A percentile compares a stretch with the other conserved stretches of the same genome.
Conservation (phyloP, 805 yeast genomes). For the Jamesozyma jinghongensis region DNA sequence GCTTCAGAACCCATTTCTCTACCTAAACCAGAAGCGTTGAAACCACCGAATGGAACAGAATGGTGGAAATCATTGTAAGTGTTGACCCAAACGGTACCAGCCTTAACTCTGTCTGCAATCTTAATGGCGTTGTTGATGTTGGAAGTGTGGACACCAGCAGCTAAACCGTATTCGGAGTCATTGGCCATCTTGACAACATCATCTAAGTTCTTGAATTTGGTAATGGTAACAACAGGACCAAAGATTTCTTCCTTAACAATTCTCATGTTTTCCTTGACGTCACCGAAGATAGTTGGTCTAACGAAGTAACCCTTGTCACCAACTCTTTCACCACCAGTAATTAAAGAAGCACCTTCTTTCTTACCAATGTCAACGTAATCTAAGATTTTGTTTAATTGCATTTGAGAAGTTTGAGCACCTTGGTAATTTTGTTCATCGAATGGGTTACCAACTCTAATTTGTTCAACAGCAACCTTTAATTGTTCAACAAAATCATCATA, state of each 20-base stretch:
- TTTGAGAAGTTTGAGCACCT: slow-evolving; percentile 67
- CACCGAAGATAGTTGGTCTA: slow-evolving; percentile 80
- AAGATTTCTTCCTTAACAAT: slow-evolving; percentile 86
- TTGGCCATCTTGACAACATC: slow-evolving; percentile 71
- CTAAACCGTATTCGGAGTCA: slow-evolving; percentile 72
- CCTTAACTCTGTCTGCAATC: slow-evolving; percentile 56
- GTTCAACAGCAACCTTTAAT: slow-evolving; percentile 42
- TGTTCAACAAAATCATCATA: slow-evolving; percentile 58
- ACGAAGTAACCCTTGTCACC: slow-evolving; percentile 65
- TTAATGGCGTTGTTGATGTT: slow-evolving; percentile 57
- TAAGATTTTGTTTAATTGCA: slow-evolving; percentile 57
- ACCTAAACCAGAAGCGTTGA: slow-evolving; percentile 79
- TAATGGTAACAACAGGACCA: slow-evolving; percentile 77
- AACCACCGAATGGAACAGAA: slow-evolving; percentile 88
- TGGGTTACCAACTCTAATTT: slow-evolving; percentile 67
- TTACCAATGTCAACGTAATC: slow-evolving; percentile 56
- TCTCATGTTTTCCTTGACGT: slow-evolving; percentile 62
- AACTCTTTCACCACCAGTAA: slow-evolving; percentile 73
- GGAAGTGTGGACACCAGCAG: slow-evolving; percentile 78
- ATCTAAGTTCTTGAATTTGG: slow-evolving; percentile 62
- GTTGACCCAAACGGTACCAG: slow-evolving; percentile 81
- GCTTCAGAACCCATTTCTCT: slow-evolving; percentile 89
- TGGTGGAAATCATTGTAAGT: slow-evolving; percentile 80
- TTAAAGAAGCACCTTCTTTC: slow-evolving; percentile 57
- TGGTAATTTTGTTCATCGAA: slow-evolving; percentile 60